phyloP scores from a whole-genome alignment of 164 flowering plant genomes.

The Malania oleifera region DNA sequence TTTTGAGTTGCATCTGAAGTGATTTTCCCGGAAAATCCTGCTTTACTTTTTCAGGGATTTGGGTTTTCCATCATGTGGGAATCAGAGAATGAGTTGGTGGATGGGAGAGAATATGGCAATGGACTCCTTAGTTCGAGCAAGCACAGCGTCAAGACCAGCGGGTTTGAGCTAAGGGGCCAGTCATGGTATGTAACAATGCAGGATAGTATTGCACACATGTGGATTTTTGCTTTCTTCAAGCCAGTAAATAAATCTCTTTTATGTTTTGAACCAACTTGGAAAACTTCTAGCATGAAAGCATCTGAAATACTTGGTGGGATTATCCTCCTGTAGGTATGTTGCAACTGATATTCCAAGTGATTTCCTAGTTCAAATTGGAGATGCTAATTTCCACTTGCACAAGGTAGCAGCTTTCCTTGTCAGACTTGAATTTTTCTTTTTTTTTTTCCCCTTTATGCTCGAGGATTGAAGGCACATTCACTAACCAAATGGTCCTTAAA shows the following conservation, averaged over 20 bases:
- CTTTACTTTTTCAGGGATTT: constrained; percentile 10
- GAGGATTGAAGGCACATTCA: not conserved
- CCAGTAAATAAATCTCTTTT: no score
- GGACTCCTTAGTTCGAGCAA: constrained; percentile 55
- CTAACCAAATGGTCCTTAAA: not conserved
- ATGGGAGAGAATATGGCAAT: constrained; percentile 59
- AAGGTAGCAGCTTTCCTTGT: constrained; percentile 46
- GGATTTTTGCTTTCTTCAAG: no score
- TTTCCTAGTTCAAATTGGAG: constrained; percentile 65
- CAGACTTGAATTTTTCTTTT: not conserved
- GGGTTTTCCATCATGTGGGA: constrained; percentile 68
- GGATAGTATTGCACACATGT: not conserved
- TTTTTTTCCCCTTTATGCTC: not conserved
- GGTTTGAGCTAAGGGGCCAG: constrained; percentile 78
- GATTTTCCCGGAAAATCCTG: constrained; percentile 7
- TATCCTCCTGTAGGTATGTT: constrained; percentile 51
- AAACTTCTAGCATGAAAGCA: not conserved
- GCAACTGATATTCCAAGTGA: constrained; percentile 93
- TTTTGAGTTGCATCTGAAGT: no score
- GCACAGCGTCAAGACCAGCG: constrained; percentile 69
- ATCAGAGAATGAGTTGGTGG: constrained; percentile 57
- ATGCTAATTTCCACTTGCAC: constrained; percentile 73
- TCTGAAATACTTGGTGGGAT: constrained; percentile 2
- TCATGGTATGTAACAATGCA: constrained; percentile 51
- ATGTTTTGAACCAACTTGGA: no score